phyloP scores from a whole-genome alignment of 495 filamentous ascomycete species.

The Pyronema domesticum region DNA sequence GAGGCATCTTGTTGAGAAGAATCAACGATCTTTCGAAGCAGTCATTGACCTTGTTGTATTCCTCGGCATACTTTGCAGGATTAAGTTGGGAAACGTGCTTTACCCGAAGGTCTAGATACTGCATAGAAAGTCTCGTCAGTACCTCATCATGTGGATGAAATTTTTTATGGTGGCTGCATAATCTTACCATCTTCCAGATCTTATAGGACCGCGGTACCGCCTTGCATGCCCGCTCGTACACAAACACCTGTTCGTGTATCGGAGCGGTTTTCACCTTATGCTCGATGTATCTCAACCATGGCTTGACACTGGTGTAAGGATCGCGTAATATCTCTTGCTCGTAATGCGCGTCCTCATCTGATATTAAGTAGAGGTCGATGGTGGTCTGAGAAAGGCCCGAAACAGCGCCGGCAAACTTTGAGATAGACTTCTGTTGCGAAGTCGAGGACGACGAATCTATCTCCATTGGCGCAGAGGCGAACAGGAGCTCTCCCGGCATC shows the following conservation, averaged over 20 bases:
- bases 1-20: slow-evolving; percentile 96
- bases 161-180: neutral
- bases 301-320: slow-evolving; percentile 61
- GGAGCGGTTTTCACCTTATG: slow-evolving; percentile 78
- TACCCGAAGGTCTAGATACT: slow-evolving; percentile 77
- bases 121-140: slow-evolving; percentile 2
- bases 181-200: slow-evolving; percentile 83
- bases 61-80: slow-evolving; percentile 57
- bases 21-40: slow-evolving; percentile 89
- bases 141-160: neutral
- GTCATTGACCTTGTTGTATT: slow-evolving; percentile 86
- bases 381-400: slow-evolving; percentile 11
- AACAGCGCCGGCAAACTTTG: slow-evolving; percentile 24
- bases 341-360: slow-evolving; percentile 79
- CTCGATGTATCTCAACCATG: slow-evolving; percentile 89
- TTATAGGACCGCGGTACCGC: slow-evolving; percentile 91
- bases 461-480: slow-evolving; percentile 25
- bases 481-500: slow-evolving; percentile 47
- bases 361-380: slow-evolving; percentile 60
- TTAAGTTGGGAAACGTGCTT: slow-evolving; percentile 74
- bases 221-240: slow-evolving; percentile 79
- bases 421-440: slow-evolving; percentile 32
- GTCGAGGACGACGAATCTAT: slow-evolving; percentile 15
- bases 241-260: slow-evolving; percentile 79
- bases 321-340: slow-evolving; percentile 89